phyloP scores from a whole-genome alignment of 441 rosid species.

The Flueggea neowawraea region DNA sequence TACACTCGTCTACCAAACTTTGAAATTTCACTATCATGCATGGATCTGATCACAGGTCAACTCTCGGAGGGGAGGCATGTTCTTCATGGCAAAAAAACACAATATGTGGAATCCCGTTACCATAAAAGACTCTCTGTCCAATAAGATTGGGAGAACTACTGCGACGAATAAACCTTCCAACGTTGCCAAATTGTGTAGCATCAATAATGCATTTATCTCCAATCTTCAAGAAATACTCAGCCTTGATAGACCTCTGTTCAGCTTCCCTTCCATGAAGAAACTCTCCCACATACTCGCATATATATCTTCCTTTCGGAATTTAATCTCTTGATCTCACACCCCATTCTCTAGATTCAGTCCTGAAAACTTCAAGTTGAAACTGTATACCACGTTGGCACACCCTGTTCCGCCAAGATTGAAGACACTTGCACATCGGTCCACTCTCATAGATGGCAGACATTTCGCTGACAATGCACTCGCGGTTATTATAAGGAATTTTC shows the following conservation, averaged over 20 bases:
- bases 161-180: constrained; percentile 79
- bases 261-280: constrained; percentile 56
- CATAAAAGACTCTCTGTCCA: constrained; percentile 67
- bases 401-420: constrained; percentile 56
- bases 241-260: constrained; percentile 35
- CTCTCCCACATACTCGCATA: constrained; percentile 77
- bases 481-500: constrained; percentile 49
- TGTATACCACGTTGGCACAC: constrained; percentile 66
- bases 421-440: constrained; percentile 67
- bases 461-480: constrained; percentile 42
- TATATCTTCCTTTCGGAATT: constrained; percentile 66
- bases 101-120: constrained; percentile 56
- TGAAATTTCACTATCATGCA: too few species aligned
- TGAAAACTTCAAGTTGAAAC: constrained; percentile 64
- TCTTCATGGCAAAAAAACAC: constrained; percentile 66
- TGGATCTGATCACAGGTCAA: constrained; percentile 24
- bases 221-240: constrained; percentile 59
- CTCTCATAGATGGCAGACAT: constrained; percentile 60
- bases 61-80: constrained; percentile 72
- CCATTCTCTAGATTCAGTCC: constrained; percentile 63
- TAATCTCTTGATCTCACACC: constrained; percentile 64
- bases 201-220: constrained; percentile 53
- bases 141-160: constrained; percentile 79
- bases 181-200: constrained; percentile 58
- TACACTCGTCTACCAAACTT: too few species aligned